phyloP scores from a whole-genome alignment of 345 rosid species.

The Moricandia arvensis region DNA sequence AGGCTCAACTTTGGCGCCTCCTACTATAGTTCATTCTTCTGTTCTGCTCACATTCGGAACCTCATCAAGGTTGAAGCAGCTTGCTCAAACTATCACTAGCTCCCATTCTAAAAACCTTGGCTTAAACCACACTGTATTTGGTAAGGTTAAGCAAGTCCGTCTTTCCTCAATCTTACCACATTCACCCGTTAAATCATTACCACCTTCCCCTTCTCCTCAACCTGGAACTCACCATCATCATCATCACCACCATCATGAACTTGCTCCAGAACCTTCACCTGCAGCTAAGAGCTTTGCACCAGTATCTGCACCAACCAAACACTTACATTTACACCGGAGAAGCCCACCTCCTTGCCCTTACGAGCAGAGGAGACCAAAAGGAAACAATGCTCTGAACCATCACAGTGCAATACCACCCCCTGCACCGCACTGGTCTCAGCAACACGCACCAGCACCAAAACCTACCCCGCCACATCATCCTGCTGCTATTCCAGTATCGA shows the following conservation, averaged over 20 bases:
- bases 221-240: constrained; percentile 43
- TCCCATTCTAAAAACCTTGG: constrained; percentile 81
- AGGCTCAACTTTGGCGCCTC: constrained; percentile 75
- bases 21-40: constrained; percentile 63
- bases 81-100: constrained; percentile 76
- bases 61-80: constrained; percentile 73
- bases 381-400: constrained; percentile 38
- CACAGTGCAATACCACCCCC: too few relatives aligned
- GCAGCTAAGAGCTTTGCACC: constrained; percentile 37
- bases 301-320: constrained; percentile 36
- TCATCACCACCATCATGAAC: constrained; percentile 44
- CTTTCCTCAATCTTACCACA: constrained; percentile 75
- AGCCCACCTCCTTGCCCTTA: constrained; percentile 55
- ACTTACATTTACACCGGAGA: constrained; percentile 42
- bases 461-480: constrained; percentile 33
- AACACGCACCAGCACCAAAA: constrained; percentile 32
- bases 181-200: constrained; percentile 46
- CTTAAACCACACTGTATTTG: constrained; percentile 68
- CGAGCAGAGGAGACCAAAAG: constrained; percentile 39
- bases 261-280: constrained; percentile 40
- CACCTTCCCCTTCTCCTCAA: constrained; percentile 57
- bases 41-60: constrained; percentile 70
- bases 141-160: constrained; percentile 83
- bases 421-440: too few relatives aligned
- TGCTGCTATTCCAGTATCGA: constrained; percentile 45